Conservation (phyloP, 1,284 basidiomycete species). For the Apiotrichum veenhuisii region DNA sequence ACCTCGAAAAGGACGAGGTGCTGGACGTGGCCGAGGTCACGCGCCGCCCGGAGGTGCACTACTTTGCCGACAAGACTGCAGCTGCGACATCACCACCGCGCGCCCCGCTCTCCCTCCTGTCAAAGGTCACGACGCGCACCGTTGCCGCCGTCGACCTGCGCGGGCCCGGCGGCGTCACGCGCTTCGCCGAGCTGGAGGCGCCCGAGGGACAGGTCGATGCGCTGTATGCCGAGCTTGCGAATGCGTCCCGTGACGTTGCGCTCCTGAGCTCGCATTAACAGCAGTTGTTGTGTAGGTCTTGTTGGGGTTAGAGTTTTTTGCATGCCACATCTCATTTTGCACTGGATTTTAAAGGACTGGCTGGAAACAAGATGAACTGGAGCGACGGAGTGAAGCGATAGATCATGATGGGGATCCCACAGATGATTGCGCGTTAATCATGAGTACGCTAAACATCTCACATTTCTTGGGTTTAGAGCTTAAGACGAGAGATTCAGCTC, state of each 20-base stretch:
- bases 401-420: too few species aligned
- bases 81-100: not conserved
- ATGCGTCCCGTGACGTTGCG: slow-evolving; percentile 5
- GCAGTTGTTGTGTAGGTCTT: not conserved
- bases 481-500: too few species aligned
- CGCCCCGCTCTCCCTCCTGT: not conserved
- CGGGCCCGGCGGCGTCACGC: slow-evolving; percentile 12
- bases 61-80: not conserved
- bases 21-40: slow-evolving; percentile 10
- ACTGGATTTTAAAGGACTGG: not conserved
- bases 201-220: not conserved
- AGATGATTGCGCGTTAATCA: too few species aligned
- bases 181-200: slow-evolving; percentile 15
- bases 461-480: too few species aligned
- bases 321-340: slow-evolving; percentile 3
- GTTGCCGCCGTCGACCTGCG: slow-evolving; percentile 12
- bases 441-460: too few species aligned
- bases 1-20: slow-evolving; percentile 16
- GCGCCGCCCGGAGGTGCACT: not conserved
- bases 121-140: slow-evolving; percentile 6
- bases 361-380: too few species aligned
- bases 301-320: not conserved
- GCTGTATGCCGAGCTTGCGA: slow-evolving; percentile 14
- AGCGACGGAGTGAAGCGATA: too few species aligned
- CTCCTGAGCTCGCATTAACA: not conserved